Base-by-base conservation (phyloP, 2,329 filamentous ascomycete species). In the Trichophyton verrucosum region DNA sequence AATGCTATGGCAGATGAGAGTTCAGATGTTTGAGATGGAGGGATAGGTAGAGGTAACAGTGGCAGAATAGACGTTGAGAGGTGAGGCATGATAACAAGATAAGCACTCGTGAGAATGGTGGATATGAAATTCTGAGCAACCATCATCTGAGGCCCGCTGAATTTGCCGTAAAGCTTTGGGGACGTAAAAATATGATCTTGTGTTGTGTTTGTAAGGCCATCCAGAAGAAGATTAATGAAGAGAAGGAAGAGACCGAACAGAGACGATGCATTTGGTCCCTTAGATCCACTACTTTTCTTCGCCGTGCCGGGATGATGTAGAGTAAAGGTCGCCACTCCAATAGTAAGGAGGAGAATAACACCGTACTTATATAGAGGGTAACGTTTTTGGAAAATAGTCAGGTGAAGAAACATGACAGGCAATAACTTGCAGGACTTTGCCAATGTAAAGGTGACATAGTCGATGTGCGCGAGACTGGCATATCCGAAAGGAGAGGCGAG, bases 131-230 rank as follows among this genome's bases (percentile, higher is more conserved):
- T 99, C 75, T 96, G 90, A 44, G 92, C 91, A 72, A 91, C 95
- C 94, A 99, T 99, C 94, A 99, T 99, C 81, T 99, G 94, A 62
- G 92, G 91, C 8, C 94, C 94, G 2, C 85, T 84, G 72, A 94
- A 96, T 13, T 86, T 85, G 65, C 84, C 84, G 75, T 91, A 95
- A 1, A 75, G 71, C 27, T 77, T 74, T 2, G 76, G 76, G 5
- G 83, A 80, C 65, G 77, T 75, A 73, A 97, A 96, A 73, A 99
- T 90, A 74, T 96, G 86, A 74, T 99, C 94, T 79, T 99, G 94
- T 1, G 92, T 96, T 60, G 87, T 91, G 75, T 99, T 99, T 62
- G 92, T 97, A 60, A 99, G 80, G 65, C 94, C 94, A 73, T 99
- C 94, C 69, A 99, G 94, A 20, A 99, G 82, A 58, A 99, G 80